Conservation (phyloP, 805 yeast species). For the Monosporozyma siamensis region DNA sequence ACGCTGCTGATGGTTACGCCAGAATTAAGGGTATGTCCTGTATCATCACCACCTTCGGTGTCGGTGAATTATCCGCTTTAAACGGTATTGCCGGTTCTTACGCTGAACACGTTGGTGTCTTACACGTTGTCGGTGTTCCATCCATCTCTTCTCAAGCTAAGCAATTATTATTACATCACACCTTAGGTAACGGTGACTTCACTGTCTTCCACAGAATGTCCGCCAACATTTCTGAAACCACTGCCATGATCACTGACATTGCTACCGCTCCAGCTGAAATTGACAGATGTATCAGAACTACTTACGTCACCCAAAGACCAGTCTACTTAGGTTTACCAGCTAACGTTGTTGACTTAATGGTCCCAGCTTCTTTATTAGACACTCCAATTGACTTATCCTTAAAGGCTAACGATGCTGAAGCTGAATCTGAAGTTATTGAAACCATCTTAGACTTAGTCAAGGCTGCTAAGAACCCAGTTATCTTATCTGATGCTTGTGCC, state of each 20-base stretch:
- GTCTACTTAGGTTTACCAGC: slow-evolving; percentile 79
- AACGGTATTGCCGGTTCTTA: slow-evolving; percentile 84
- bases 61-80: slow-evolving; percentile 76
- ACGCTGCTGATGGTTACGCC: slow-evolving; percentile 81
- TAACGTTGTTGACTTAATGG: slow-evolving; percentile 59
- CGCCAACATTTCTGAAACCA: slow-evolving; percentile 56
- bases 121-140: slow-evolving; percentile 84
- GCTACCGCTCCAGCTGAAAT: slow-evolving; percentile 58
- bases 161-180: slow-evolving; percentile 69
- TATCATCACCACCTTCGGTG: slow-evolving; percentile 80
- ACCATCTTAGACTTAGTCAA: slow-evolving; percentile 42
- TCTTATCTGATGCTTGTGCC: slow-evolving; percentile 83
- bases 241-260: slow-evolving; percentile 55
- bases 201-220: slow-evolving; percentile 75
- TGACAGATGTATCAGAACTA: slow-evolving; percentile 66
- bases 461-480: slow-evolving; percentile 57
- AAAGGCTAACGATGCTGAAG: slow-evolving; percentile 48
- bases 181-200: slow-evolving; percentile 77
- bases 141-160: slow-evolving; percentile 63
- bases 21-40: slow-evolving; percentile 70
- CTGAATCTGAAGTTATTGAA: slow-evolving; percentile 55
- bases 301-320: slow-evolving; percentile 66
- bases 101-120: slow-evolving; percentile 80
- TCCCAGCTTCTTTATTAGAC: slow-evolving; percentile 47
- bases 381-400: slow-evolving; percentile 56